These are phyloP conservation scores for Aspergillus homomorphus DNA, from an alignment of 495 filamentous ascomycete species.

Conservation along the genomic window DNA sequence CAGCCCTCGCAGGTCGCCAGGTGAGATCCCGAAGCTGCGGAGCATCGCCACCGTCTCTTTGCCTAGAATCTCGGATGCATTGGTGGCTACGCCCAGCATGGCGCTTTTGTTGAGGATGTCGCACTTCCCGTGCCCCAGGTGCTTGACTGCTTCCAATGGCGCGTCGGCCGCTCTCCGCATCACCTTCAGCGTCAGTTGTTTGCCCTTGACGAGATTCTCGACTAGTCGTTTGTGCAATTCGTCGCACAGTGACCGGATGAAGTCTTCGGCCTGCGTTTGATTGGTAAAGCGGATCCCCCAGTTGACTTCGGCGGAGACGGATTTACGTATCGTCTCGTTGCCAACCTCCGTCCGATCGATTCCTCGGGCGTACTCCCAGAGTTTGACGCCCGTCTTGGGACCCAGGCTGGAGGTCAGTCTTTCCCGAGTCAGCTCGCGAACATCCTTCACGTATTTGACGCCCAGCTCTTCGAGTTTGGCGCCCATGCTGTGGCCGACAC, in stretches of 20 bases:
- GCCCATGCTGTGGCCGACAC: slow-evolving; percentile 82
- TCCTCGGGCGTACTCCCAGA: slow-evolving; percentile 87
- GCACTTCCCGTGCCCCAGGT: slow-evolving; percentile 93
- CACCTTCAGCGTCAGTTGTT: slow-evolving; percentile 86
- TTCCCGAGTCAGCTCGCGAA: slow-evolving; percentile 72
- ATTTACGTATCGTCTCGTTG: slow-evolving; percentile 75
- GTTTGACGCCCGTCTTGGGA: slow-evolving; percentile 86
- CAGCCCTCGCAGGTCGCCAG: slow-evolving; percentile 85
- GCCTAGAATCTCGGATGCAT: slow-evolving; percentile 62
- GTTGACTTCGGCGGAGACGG: slow-evolving; percentile 93
- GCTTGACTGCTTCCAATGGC: slow-evolving; percentile 87
- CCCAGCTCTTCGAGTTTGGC: slow-evolving; percentile 85
- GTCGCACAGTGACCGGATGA: slow-evolving; percentile 74
- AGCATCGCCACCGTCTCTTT: slow-evolving; percentile 83
- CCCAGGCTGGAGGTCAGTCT: slow-evolving; percentile 69
- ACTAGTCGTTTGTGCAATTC: slow-evolving; percentile 77
- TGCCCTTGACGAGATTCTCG: slow-evolving; percentile 80
- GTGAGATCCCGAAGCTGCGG: slow-evolving; percentile 75
- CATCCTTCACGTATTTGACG: slow-evolving; percentile 75
- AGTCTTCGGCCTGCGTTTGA: slow-evolving; percentile 86
- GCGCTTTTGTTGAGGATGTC: slow-evolving; percentile 88
- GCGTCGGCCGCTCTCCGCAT: slow-evolving; percentile 84
- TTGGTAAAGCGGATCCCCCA: slow-evolving; percentile 96
- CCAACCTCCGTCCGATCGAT: slow-evolving; percentile 87
- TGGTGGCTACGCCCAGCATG: slow-evolving; percentile 76